Evolutionary conservation across 306 rosid species (phyloP), one percentile per base, ranked within the genome.

Genomic region (Trifolium dubium): DNA sequence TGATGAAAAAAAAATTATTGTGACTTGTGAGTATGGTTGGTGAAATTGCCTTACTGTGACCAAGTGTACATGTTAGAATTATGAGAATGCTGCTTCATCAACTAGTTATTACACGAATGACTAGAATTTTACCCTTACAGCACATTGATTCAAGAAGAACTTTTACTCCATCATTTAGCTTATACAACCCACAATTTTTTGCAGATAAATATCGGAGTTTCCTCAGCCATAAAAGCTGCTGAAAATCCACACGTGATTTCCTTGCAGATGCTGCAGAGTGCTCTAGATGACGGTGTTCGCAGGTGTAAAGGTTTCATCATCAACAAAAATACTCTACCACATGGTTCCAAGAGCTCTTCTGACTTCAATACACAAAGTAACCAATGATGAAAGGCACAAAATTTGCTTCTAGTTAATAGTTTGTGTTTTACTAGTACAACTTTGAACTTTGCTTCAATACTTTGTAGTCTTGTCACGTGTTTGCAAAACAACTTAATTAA

Each of bases 191-290:
- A 34, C 66, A 46, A 4, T 31, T 41, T 49, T 84, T 43, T 69
- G 67, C 29, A 84, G 88, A 77, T 81, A 64, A 70, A 77, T 59
- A 58, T 23, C 43, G 41, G 43, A 9, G 79, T 75, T 70, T 18
- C 31, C 34, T 50, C 77, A 9, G 81, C 71, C 61, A 70, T 2
- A 43, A 84, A 44, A 69, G 71, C 73, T 81, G 72, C 62, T 50
- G 79, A 81, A 77, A 70, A 77, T 14, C 88, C 85, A 9, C 65
- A 69, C 29, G 13, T 70, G 67, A 29, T 77, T 83, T 73, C 84
- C 66, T 76, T 23, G 54, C 79, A 80, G 54, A 73, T 47, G 63
- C 77, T 84, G 59, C 79, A 70, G 56, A 69, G 53, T 69, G 61
- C 76, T 61, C n/a, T 77, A 3, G 76, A 74, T 51, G 73, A 64